Evolutionary conservation across 106 monocot genomes (phyloP).

Genomic region (Allium cepa): DNA sequence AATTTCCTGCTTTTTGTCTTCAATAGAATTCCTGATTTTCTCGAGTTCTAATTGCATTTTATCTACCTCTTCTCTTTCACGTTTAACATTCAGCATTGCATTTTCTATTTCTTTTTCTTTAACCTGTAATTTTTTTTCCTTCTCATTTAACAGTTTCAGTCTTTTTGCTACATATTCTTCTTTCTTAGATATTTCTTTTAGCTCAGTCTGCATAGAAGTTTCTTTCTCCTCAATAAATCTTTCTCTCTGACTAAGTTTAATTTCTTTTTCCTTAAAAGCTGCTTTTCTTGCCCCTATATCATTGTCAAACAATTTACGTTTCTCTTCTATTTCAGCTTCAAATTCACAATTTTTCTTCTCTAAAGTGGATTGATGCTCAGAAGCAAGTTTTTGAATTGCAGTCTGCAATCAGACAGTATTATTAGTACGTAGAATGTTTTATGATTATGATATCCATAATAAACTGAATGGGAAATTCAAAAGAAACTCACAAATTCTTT

Average conservation of each 20-base stretch:
- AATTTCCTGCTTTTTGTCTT: slow-evolving; percentile 45
- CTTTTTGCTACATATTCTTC: slow-evolving; percentile 30
- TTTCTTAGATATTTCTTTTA: slow-evolving; percentile 31
- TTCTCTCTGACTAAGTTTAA: slow-evolving; percentile 31
- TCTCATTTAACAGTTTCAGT: slow-evolving; percentile 43
- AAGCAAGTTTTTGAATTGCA: slow-evolving; percentile 51
- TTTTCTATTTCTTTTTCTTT: slow-evolving; percentile 22
- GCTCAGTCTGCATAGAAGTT: slow-evolving; percentile 16
- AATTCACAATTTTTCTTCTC: slow-evolving; percentile 45
- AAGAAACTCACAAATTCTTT: slow-evolving; percentile 56
- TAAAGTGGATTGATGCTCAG: slow-evolving; percentile 38
- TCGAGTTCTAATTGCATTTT: slow-evolving; percentile 42
- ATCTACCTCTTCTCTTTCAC: slow-evolving; percentile 39
- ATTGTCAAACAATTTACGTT: slow-evolving; percentile 38
- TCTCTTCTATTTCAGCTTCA: slow-evolving; percentile 58
- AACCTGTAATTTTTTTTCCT: slow-evolving; percentile 30
- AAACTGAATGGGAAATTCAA: not conserved
- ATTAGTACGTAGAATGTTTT: too few species aligned
- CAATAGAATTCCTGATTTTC: slow-evolving; percentile 35
- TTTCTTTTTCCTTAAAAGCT: slow-evolving; percentile 21
- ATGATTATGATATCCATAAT: not conserved
- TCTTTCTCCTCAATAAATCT: slow-evolving; percentile 33
- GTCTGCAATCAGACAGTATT: slow-evolving; percentile 26
- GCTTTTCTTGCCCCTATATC: slow-evolving; percentile 38
- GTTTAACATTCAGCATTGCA: slow-evolving; percentile 30